A percentile compares a stretch with the other conserved stretches of the same genome.
These are phyloP conservation scores for Globisporangium takayamanum DNA, from an alignment of 352 stramenopile genomes.

Conservation along the genomic window DNA sequence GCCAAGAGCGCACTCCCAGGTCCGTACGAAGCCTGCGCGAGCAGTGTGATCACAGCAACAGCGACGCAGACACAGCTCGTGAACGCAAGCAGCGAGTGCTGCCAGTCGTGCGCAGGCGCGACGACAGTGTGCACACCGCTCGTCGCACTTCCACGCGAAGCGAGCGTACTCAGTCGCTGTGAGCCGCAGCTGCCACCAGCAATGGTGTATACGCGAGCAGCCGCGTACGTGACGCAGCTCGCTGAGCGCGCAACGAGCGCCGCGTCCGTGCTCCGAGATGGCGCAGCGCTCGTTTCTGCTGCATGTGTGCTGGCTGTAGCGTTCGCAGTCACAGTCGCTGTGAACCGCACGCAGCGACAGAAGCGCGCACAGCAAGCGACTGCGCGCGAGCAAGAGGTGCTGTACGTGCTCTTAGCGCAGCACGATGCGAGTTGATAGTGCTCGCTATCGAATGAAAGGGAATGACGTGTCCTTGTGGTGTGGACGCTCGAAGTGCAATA, in stretches of 20 bases:
- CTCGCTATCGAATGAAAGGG: too few relatives aligned
- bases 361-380: background rate
- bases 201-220: background rate
- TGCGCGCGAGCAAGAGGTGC: background rate
- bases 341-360: background rate
- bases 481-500: background rate
- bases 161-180: constrained; percentile 4
- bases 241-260: background rate
- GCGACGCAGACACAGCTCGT: constrained; percentile 4
- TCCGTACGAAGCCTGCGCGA: constrained; percentile 4
- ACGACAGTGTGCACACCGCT: constrained; percentile 1
- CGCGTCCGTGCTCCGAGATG: too few relatives aligned
- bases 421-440: background rate
- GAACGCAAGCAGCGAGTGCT: constrained; percentile 1
- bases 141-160: background rate
- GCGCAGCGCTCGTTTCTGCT: background rate
- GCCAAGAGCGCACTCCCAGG: background rate
- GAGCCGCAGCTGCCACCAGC: constrained; percentile 1
- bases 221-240: background rate
- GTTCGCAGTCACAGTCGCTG: background rate
- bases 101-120: constrained; percentile 5
- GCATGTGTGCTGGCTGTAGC: background rate
- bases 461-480: background rate
- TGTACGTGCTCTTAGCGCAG: background rate
- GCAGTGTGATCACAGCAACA: constrained; percentile 2